Percentiles rank a stretch among this genome's conserved stretches.
Conservation (phyloP, 164 flowering plant species). For the Stephania yunnanensis region DNA sequence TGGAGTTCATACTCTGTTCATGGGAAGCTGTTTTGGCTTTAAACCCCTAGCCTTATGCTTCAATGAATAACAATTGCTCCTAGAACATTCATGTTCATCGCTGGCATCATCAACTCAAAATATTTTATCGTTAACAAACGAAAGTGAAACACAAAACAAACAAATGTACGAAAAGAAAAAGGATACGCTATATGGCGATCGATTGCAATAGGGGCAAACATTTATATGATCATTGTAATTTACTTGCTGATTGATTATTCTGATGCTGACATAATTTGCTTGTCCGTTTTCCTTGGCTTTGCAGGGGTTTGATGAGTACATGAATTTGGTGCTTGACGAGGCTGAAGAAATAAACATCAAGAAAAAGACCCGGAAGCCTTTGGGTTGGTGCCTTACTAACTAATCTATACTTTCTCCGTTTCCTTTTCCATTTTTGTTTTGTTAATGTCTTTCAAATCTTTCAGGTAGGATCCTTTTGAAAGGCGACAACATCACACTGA, state of each 20-base stretch:
- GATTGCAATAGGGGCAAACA: background rate
- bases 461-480: constrained; percentile 69
- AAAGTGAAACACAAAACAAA: too few species aligned
- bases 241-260: background rate
- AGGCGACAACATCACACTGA: constrained; percentile 66
- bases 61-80: too few species aligned
- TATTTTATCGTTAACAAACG: too few species aligned
- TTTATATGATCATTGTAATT: background rate
- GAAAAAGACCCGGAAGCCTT: constrained; percentile 58
- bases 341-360: constrained; percentile 76
- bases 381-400: constrained; percentile 28
- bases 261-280: background rate
- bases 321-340: constrained; percentile 88
- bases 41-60: too few species aligned
- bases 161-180: too few species aligned
- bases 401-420: background rate
- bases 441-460: constrained; percentile 3
- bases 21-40: too few species aligned
- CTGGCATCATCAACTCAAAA: too few species aligned
- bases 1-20: too few species aligned
- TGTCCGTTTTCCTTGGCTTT: background rate
- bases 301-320: constrained; percentile 93
- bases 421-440: background rate
- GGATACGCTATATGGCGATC: too few species aligned
- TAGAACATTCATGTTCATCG: too few species aligned